A percentile compares a stretch with the other conserved stretches of the same genome.
These are phyloP conservation scores for Suillus placidus DNA, from an alignment of 768 basidiomycete genomes.

Conservation along the genomic window DNA sequence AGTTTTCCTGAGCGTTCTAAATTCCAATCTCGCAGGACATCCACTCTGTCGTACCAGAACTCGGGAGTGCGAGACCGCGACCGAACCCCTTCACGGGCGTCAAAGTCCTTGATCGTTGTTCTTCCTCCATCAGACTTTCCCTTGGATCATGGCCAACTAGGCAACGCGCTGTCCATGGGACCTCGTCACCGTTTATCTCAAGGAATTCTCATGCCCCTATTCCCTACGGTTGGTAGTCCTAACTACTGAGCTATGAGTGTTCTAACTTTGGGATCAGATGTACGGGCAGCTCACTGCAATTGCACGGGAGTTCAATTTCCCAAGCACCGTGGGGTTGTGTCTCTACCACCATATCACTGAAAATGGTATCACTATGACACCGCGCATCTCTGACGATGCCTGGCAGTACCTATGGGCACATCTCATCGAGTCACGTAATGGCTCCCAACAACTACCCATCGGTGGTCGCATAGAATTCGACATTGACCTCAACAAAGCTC, in stretches of 20 bases:
- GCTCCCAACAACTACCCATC: slow-evolving; percentile 54
- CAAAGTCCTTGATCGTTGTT: slow-evolving; percentile 64
- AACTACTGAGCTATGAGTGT: slow-evolving; percentile 2
- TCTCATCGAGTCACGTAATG: slow-evolving; percentile 48
- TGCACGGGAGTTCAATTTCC: slow-evolving; percentile 80
- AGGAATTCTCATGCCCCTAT: slow-evolving; percentile 74
- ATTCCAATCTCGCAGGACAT: slow-evolving; percentile 44
- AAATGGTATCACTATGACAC: slow-evolving; percentile 55
- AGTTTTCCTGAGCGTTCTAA: slow-evolving; percentile 15
- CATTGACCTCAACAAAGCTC: slow-evolving; percentile 72
- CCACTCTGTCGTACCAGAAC: slow-evolving; percentile 58
- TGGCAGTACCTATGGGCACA: slow-evolving; percentile 77
- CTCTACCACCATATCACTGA: slow-evolving; percentile 74
- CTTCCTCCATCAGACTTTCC: slow-evolving; percentile 63
- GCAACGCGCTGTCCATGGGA: slow-evolving; percentile 59
- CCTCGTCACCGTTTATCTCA: slow-evolving; percentile 63
- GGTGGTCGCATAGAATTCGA: slow-evolving; percentile 86
- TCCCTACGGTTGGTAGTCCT: slow-evolving; percentile 57
- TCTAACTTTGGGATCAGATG: slow-evolving; percentile 50
- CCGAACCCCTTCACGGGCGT: slow-evolving; percentile 38
- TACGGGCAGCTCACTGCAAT: slow-evolving; percentile 77
- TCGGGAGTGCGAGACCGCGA: slow-evolving; percentile 51
- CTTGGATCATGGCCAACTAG: slow-evolving; percentile 60
- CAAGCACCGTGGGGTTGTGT: slow-evolving; percentile 74
- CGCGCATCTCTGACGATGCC: slow-evolving; percentile 76